Base-by-base conservation (phyloP, 805 yeast genomes). In the Blastobotrys terrestris region DNA sequence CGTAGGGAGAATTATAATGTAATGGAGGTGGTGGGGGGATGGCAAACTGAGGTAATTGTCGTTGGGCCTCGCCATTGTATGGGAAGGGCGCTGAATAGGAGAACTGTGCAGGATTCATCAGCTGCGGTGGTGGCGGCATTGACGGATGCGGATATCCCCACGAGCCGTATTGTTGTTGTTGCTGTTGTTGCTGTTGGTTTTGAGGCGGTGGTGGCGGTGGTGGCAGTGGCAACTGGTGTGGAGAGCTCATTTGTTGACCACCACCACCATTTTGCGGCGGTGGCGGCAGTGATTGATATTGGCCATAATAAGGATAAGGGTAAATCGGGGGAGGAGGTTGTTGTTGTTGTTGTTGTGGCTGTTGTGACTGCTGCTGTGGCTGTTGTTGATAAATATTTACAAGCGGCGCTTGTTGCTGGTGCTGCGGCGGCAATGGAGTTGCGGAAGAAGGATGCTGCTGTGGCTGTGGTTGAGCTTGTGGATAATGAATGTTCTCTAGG, bases 121-220 rank as follows among this genome's bases (percentile, higher is more conserved):
- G 56, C 13, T 43, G 51, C n/a, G 41, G 53, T 14, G 54, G 52
- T 39, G 48, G 53, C 31, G 46, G 39, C 18, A 16, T 20, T 39
- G 52, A 31, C 11, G 39, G 13, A 14, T 16, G 19, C 19, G 19
- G 14, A n/a, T 16, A 16, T 16, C 43, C 19, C 43, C 46, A 45
- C 31, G 41, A 48, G 39, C 57, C 41, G 40, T 14, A 44, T 22
- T 49, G 59, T 44, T 48, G 52, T 35, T 50, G 56, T 44, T 46
- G 60, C 26, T 49, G 56, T 47, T 57, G 57, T 19, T 53, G 62
- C 51, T 55, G 58, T 31, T 42, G 50, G 26, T 13, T 40, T 14
- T 21, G 51, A 15, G n/a, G n/a, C n/a, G n/a, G n/a, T 26, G n/a
- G n/a, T 41, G 50, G 39, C 26, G 50, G 35, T 26, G 35, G 31